These are phyloP conservation scores for Kitagawia praeruptora DNA, from an alignment of 129 eudicot genomes.

Conservation along the genomic window DNA sequence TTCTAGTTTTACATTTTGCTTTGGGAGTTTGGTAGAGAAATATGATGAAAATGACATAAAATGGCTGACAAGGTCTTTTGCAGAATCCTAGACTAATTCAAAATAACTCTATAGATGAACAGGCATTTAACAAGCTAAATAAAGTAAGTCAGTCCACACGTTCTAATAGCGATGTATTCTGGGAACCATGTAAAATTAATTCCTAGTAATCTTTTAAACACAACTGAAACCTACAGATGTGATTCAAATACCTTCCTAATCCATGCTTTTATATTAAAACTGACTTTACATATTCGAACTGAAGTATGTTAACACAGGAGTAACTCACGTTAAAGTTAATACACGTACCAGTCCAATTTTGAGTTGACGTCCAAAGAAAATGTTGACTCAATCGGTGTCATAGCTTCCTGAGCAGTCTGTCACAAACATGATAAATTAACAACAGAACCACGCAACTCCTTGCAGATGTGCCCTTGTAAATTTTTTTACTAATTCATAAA, in stretches of 20 bases:
- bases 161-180: not conserved
- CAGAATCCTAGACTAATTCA: not conserved
- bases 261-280: not conserved
- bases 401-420: conserved; percentile 97
- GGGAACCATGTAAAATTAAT: not conserved
- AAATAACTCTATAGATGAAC: not conserved
- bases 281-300: not conserved
- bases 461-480: not conserved
- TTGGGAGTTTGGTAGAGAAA: not conserved
- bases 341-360: conserved; percentile 78
- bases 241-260: not conserved
- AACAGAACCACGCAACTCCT: not conserved
- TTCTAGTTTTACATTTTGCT: not conserved
- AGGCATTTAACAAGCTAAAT: not conserved
- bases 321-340: not conserved
- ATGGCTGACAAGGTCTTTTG: not conserved
- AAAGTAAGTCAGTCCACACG: not conserved
- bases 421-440: conserved; percentile 8
- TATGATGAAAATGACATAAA: not conserved
- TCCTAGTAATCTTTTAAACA: not conserved
- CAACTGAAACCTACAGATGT: too few species aligned
- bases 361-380: conserved; percentile 95
- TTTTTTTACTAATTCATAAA: not conserved
- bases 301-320: not conserved
- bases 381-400: conserved; percentile 98